Percentiles rank a stretch among this genome's conserved stretches.
Conservation (phyloP, 1,139 yeast genomes). For the Candida frijolesensis region DNA sequence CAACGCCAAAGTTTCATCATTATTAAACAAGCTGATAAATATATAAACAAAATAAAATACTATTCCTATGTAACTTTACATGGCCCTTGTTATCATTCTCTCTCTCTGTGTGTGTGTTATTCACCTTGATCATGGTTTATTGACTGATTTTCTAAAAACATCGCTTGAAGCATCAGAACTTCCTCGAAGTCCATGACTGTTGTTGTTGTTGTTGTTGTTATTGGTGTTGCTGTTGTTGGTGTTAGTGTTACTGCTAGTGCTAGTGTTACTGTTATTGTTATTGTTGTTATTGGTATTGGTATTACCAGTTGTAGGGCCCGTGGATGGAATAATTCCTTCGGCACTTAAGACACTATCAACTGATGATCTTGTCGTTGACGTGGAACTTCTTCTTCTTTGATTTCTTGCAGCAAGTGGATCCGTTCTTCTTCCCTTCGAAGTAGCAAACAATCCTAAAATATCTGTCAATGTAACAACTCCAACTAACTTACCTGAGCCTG, state of each 20-base stretch:
- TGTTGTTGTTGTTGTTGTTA: not conserved
- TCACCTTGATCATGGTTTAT: slow-evolving; percentile 12
- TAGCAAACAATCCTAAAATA: slow-evolving; percentile 77
- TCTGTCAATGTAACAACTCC: slow-evolving; percentile 94
- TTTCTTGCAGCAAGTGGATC: slow-evolving; percentile 87
- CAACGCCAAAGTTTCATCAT: too few relatives aligned
- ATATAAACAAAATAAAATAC: not conserved
- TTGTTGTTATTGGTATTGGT: not conserved
- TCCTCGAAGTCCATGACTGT: slow-evolving; percentile 9
- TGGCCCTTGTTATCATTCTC: too few relatives aligned
- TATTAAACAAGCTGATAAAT: slow-evolving; percentile 1
- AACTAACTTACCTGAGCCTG: slow-evolving; percentile 72
- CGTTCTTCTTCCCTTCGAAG: slow-evolving; percentile 64
- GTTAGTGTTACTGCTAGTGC: not conserved
- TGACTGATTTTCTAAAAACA: slow-evolving; percentile 15
- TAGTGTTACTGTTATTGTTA: not conserved
- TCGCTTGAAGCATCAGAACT: slow-evolving; percentile 12
- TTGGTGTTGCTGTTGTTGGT: not conserved
- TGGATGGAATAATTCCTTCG: slow-evolving; percentile 11
- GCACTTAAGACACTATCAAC: slow-evolving; percentile 27
- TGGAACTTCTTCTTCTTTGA: slow-evolving; percentile 75
- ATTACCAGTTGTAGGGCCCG: not conserved
- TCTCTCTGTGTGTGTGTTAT: not conserved
- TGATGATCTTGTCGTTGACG: slow-evolving; percentile 45
- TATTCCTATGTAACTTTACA: slow-evolving; percentile 10